Conservation (phyloP, 2,329 filamentous ascomycete genomes). For the Tolypocladium tropicale region DNA sequence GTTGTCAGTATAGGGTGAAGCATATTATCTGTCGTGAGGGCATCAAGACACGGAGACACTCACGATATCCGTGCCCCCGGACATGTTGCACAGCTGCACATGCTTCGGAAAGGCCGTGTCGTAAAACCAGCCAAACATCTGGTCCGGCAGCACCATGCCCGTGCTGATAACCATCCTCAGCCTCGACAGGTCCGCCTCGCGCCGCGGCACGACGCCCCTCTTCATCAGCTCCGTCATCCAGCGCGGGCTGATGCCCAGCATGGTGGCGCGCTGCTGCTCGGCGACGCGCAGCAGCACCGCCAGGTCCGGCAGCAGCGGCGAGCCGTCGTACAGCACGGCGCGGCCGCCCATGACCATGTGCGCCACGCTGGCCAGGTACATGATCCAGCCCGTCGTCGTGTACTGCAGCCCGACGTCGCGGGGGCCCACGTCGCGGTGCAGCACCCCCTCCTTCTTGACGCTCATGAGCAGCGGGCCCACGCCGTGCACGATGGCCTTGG, state of each 20-base stretch:
- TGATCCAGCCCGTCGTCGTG: slow-evolving; percentile 76
- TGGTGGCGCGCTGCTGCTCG: slow-evolving; percentile 55
- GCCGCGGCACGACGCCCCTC: slow-evolving; percentile 48
- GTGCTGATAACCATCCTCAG: slow-evolving; percentile 58
- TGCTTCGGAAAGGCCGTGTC: slow-evolving; percentile 57
- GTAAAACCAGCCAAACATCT: slow-evolving; percentile 71
- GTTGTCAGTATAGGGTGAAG: not conserved
- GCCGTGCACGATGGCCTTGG: slow-evolving; percentile 79
- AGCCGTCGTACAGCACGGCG: slow-evolving; percentile 71
- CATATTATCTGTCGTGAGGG: not conserved
- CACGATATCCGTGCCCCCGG: slow-evolving; percentile 69
- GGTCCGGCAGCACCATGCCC: slow-evolving; percentile 71
- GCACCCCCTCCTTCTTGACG: slow-evolving; percentile 44
- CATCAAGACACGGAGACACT: slow-evolving; percentile 11
- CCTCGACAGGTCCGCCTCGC: slow-evolving; percentile 50
- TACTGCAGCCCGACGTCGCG: slow-evolving; percentile 41
- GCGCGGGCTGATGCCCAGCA: slow-evolving; percentile 64
- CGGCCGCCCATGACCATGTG: slow-evolving; percentile 50
- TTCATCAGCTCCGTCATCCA: slow-evolving; percentile 68
- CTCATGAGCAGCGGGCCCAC: slow-evolving; percentile 53
- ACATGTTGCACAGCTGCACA: slow-evolving; percentile 63
- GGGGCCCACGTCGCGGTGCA: slow-evolving; percentile 33
- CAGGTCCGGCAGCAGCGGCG: slow-evolving; percentile 63
- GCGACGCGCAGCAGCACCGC: slow-evolving; percentile 52
- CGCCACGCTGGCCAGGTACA: slow-evolving; percentile 60